phyloP scores from a whole-genome alignment of 805 yeast species.

The Suhomyces canberraensis region DNA sequence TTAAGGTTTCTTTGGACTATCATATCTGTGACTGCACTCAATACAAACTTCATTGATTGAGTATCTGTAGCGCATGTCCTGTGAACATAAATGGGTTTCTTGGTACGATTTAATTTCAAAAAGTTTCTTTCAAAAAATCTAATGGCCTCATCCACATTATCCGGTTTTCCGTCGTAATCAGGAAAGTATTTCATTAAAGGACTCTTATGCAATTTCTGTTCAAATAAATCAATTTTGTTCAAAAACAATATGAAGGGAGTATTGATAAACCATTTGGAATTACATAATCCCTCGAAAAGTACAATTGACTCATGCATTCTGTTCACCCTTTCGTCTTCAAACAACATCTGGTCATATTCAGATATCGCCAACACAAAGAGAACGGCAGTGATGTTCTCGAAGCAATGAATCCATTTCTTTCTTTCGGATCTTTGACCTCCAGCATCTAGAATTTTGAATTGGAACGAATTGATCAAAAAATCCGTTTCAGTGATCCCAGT shows the following conservation, averaged over 20 bases:
- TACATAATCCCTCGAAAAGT: constrained; percentile 78
- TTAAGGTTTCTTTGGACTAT: constrained; percentile 78
- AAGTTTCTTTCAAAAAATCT: constrained; percentile 70
- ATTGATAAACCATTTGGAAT: constrained; percentile 77
- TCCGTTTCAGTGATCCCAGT: constrained; percentile 91
- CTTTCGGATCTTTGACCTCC: constrained; percentile 95
- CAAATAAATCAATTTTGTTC: constrained; percentile 83
- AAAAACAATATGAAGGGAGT: constrained; percentile 88
- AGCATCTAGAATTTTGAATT: constrained; percentile 83
- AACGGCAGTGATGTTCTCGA: constrained; percentile 85
- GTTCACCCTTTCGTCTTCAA: constrained; percentile 86
- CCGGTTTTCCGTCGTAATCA: constrained; percentile 62
- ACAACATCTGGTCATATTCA: constrained; percentile 88
- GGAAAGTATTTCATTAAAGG: constrained; percentile 77
- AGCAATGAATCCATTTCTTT: constrained; percentile 92
- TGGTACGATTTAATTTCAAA: constrained; percentile 57
- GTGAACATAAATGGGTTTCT: constrained; percentile 83
- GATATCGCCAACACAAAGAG: constrained; percentile 84
- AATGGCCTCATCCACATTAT: constrained; percentile 62
- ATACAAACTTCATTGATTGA: constrained; percentile 80
- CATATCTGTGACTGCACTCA: constrained; percentile 90
- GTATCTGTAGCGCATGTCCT: constrained; percentile 96
- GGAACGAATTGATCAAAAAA: constrained; percentile 61
- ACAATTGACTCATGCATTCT: constrained; percentile 88
- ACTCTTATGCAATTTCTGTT: constrained; percentile 60